Conservation (phyloP, 306 rosid species). For the Rosa chinensis region DNA sequence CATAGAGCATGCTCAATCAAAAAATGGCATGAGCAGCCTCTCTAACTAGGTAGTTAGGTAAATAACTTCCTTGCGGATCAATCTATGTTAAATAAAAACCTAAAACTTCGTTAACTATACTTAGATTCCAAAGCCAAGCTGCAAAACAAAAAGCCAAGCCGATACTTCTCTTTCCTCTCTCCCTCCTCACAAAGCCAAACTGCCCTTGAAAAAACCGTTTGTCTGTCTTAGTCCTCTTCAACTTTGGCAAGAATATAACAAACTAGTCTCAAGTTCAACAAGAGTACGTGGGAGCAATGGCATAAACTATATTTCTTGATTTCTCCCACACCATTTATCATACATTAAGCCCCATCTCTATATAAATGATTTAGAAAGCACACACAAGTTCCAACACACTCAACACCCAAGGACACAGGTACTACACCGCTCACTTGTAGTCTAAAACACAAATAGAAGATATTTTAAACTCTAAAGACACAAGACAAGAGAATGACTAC, state of each 20-base stretch:
- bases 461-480: neutral
- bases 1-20: neutral
- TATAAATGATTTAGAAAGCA: constrained; percentile 19
- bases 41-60: constrained; percentile 2
- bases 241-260: neutral
- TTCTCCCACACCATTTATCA: neutral
- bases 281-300: neutral
- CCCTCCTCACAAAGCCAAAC: neutral
- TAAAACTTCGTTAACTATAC: neutral
- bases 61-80: constrained; percentile 3
- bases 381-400: constrained; percentile 3
- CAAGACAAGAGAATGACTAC: constrained; percentile 30
- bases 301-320: constrained; percentile 4
- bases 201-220: neutral
- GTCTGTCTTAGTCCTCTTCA: neutral
- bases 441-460: neutral
- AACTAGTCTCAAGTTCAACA: constrained; percentile 9
- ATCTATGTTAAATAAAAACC: neutral
- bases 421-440: neutral
- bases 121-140: neutral
- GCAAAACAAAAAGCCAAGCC: neutral
- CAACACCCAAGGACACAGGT: neutral
- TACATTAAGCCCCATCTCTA: neutral
- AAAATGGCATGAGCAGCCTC: neutral
- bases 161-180: neutral